A percentile compares a stretch with the other conserved stretches of the same genome.
These are phyloP conservation scores for Marchantia polymorpha DNA, from an alignment of 225 moss, liverwort and hornwort genomes.

Conservation along the genomic window DNA sequence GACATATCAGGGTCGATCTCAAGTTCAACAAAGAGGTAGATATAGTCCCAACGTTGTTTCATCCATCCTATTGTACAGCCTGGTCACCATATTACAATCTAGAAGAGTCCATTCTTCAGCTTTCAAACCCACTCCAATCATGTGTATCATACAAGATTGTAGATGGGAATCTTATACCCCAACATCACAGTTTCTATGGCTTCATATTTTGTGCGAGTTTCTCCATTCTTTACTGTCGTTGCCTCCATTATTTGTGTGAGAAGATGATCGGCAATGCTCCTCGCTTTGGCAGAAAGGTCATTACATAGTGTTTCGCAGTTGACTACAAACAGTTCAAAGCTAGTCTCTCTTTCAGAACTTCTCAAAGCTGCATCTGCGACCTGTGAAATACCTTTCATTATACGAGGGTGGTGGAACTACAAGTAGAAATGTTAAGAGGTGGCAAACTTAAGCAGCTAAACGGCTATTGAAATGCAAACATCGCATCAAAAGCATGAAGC, in stretches of 20 bases:
- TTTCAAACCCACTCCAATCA: background rate
- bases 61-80: background rate
- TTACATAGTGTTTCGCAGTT: slow-evolving; percentile 61
- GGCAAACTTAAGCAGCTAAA: no score
- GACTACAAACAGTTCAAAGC: slow-evolving; percentile 51
- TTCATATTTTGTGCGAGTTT: slow-evolving; percentile 50
- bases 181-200: slow-evolving; percentile 50
- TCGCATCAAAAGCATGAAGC: no score
- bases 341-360: slow-evolving; percentile 52
- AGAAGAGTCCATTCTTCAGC: background rate
- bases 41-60: background rate
- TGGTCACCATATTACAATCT: background rate
- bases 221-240: slow-evolving; percentile 48
- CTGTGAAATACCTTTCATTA: slow-evolving; percentile 22
- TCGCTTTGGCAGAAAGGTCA: slow-evolving; percentile 51
- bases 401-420: background rate
- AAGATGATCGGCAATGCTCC: slow-evolving; percentile 40
- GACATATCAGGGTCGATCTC: background rate
- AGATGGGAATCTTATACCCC: slow-evolving; percentile 36
- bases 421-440: background rate
- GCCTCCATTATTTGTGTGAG: slow-evolving; percentile 62
- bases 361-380: slow-evolving; percentile 56
- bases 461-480: no score
- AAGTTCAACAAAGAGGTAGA: background rate
- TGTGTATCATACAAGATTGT: background rate